Evolutionary conservation across 2,329 filamentous ascomycete genomes (phyloP).

Genomic region (Dothidotthia symphoricarpi): DNA sequence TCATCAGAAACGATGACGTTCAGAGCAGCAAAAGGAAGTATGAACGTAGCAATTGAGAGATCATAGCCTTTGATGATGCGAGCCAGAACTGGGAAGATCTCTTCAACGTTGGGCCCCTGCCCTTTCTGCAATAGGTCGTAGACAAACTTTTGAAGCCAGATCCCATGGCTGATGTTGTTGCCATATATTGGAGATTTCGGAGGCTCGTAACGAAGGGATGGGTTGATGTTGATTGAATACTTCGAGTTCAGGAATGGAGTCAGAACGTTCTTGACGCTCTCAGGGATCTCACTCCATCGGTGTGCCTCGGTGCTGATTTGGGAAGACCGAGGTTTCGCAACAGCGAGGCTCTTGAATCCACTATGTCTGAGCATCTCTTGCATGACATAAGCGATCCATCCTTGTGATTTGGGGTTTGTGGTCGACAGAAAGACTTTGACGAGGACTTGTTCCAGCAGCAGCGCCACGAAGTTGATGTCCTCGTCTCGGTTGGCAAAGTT

Average conservation of each 20-base stretch:
- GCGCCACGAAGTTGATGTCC: constrained; percentile 79
- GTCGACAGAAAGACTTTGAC: constrained; percentile 90
- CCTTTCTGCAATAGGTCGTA: constrained; percentile 78
- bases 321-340: constrained; percentile 52
- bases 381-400: constrained; percentile 91
- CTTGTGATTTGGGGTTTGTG: constrained; percentile 82
- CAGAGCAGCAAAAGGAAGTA: constrained; percentile 82
- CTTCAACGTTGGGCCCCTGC: constrained; percentile 69
- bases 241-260: constrained; percentile 83
- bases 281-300: constrained; percentile 76
- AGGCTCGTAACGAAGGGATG: constrained; percentile 26
- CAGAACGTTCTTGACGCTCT: constrained; percentile 75
- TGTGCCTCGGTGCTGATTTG: constrained; percentile 60
- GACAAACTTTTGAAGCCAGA: constrained; percentile 79
- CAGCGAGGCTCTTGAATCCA: constrained; percentile 62
- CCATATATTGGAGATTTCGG: constrained; percentile 73
- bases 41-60: constrained; percentile 78
- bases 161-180: constrained; percentile 65
- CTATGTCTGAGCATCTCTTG: constrained; percentile 82
- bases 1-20: constrained; percentile 77
- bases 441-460: constrained; percentile 80
- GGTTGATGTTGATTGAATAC: constrained; percentile 62
- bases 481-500: constrained; percentile 81
- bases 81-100: constrained; percentile 77
- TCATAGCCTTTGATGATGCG: constrained; percentile 85